phyloP scores from a whole-genome alignment of 805 yeast genomes.

The Sugiyamaella boreocaroliniensis region DNA sequence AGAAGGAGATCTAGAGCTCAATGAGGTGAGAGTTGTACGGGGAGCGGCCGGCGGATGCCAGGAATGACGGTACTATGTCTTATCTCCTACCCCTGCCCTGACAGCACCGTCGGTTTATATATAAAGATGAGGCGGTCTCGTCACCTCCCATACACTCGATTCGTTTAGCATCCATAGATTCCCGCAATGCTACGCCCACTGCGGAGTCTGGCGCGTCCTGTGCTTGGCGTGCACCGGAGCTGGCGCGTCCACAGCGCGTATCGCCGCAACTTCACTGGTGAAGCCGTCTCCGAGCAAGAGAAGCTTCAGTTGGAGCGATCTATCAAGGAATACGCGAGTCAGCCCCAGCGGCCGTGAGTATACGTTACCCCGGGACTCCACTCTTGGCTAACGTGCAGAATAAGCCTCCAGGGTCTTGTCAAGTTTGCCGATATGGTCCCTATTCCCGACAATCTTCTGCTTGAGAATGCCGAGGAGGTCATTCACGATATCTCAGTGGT shows the following conservation, averaged over 20 bases:
- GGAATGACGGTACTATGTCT: no score
- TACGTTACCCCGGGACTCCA: neutral
- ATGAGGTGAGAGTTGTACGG: no score
- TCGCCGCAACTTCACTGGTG: neutral
- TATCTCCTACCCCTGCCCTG: neutral
- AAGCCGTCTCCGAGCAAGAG: neutral
- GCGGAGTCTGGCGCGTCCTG: neutral
- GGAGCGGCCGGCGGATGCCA: no score
- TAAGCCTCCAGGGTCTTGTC: slow-evolving; percentile 19
- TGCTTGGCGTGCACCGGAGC: neutral
- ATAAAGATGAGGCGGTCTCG: neutral
- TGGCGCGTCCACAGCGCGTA: neutral
- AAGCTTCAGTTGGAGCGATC: slow-evolving; percentile 2
- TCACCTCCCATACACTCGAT: no score
- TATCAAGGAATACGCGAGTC: slow-evolving; percentile 9
- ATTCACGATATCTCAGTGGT: slow-evolving; percentile 21
- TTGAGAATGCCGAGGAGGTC: slow-evolving; percentile 28
- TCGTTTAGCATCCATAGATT: no score
- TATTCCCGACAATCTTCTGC: slow-evolving; percentile 22
- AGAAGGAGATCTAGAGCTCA: no score
- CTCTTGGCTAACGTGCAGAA: neutral
- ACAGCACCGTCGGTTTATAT: no score
- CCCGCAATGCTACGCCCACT: neutral
- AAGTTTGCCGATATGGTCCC: slow-evolving; percentile 24
- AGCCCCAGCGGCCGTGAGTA: slow-evolving; percentile 5